Percentiles rank a stretch among this genome's conserved stretches.
Conservation (phyloP, 1,284 basidiomycete genomes). For the Ustilago crameri region DNA sequence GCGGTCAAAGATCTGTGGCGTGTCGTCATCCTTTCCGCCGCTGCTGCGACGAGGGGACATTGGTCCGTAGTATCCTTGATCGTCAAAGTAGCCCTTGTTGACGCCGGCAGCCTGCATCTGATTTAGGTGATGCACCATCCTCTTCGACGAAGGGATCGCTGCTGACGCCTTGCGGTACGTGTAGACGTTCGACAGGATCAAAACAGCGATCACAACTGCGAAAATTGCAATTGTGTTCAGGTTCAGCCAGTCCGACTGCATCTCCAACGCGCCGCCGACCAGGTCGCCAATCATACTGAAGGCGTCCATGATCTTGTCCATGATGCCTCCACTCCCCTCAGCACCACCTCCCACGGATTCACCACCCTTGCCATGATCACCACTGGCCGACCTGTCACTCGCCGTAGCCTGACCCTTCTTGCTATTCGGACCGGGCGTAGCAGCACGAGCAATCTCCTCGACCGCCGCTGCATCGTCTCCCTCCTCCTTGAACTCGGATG, state of each 20-base stretch:
- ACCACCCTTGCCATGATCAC: constrained; percentile 3
- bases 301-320: constrained; percentile 20
- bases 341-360: background rate
- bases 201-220: constrained; percentile 58
- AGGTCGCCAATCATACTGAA: constrained; percentile 47
- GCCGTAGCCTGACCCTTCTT: constrained; percentile 21
- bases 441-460: constrained; percentile 51
- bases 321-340: constrained; percentile 11
- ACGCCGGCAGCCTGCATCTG: constrained; percentile 24
- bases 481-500: constrained; percentile 86
- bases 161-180: constrained; percentile 25
- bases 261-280: constrained; percentile 44
- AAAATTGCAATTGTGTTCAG: constrained; percentile 51
- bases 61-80: constrained; percentile 33
- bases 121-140: constrained; percentile 17
- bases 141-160: background rate
- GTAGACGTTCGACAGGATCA: constrained; percentile 68
- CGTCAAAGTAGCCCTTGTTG: constrained; percentile 41
- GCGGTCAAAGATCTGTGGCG: constrained; percentile 16
- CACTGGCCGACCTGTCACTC: constrained; percentile 13
- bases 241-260: constrained; percentile 33
- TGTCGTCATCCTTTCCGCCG: background rate
- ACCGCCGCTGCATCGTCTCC: constrained; percentile 73
- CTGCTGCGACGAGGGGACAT: constrained; percentile 18
- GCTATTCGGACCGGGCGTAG: constrained; percentile 39